phyloP scores from a whole-genome alignment of 1,139 yeast genomes.

The Ogataea hybrid region DNA sequence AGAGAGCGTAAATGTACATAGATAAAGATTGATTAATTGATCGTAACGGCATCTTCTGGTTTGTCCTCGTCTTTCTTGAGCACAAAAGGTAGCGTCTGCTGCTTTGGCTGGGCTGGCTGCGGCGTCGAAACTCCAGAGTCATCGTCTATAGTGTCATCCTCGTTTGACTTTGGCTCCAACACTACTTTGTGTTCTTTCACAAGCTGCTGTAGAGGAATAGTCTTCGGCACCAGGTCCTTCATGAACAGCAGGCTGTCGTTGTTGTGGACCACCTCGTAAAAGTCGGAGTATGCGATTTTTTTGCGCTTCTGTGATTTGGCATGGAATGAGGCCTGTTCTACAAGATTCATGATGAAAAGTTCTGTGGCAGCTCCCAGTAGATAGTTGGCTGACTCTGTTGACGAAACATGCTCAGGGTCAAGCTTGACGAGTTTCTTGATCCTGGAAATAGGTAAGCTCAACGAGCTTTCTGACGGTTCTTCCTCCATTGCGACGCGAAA shows the following conservation, averaged over 20 bases:
- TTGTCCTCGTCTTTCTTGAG: slow-evolving; percentile 5
- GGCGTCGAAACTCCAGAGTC: slow-evolving; percentile 13
- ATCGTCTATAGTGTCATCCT: slow-evolving; percentile 17
- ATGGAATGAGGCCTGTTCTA: slow-evolving; percentile 73
- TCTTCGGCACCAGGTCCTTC: slow-evolving; percentile 65
- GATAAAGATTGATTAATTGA: slow-evolving; percentile 9
- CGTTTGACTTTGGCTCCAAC: slow-evolving; percentile 9
- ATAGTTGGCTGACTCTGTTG: slow-evolving; percentile 77
- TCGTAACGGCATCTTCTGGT: slow-evolving; percentile 12
- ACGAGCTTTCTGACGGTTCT: slow-evolving; percentile 15
- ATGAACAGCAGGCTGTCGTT: slow-evolving; percentile 71
- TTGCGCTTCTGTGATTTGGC: slow-evolving; percentile 72
- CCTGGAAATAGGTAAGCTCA: slow-evolving; percentile 70
- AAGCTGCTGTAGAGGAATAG: slow-evolving; percentile 52
- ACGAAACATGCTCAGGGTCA: slow-evolving; percentile 78
- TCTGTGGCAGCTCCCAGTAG: slow-evolving; percentile 89
- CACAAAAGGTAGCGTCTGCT: slow-evolving; percentile 14
- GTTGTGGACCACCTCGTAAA: slow-evolving; percentile 66
- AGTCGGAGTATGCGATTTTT: slow-evolving; percentile 70
- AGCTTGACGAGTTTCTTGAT: slow-evolving; percentile 80
- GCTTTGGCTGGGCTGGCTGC: slow-evolving; percentile 12
- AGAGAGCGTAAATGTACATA: slow-evolving; percentile 38
- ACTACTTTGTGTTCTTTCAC: slow-evolving; percentile 41
- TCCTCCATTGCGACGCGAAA: slow-evolving; percentile 13
- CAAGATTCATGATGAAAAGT: slow-evolving; percentile 71